Percentiles rank a stretch among this genome's conserved stretches.
Conservation (phyloP, 192 early-diverging fungal genomes). For the Coemansia sp. region DNA sequence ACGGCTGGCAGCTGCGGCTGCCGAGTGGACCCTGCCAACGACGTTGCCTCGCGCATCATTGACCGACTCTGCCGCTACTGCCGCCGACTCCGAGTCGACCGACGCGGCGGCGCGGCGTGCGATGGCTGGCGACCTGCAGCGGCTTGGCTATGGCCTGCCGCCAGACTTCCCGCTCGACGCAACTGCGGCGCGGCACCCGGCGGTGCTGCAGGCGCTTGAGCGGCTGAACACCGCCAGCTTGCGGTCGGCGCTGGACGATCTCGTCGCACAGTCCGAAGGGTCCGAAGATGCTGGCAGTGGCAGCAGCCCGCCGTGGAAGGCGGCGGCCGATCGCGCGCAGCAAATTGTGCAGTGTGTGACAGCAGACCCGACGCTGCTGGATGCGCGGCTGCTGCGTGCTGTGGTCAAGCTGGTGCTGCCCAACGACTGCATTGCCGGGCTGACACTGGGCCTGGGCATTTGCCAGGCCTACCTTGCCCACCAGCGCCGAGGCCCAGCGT, state of each 20-base stretch:
- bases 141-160: slow-evolving; percentile 48
- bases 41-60: slow-evolving; percentile 14
- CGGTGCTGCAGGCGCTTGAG: slow-evolving; percentile 51
- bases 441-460: slow-evolving; percentile 47
- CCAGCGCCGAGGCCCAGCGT: slow-evolving; percentile 9
- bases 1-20: slow-evolving; percentile 16
- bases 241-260: slow-evolving; percentile 32
- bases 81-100: not conserved
- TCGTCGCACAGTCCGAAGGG: slow-evolving; percentile 8
- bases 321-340: slow-evolving; percentile 28
- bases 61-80: slow-evolving; percentile 9
- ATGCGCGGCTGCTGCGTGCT: slow-evolving; percentile 35
- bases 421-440: slow-evolving; percentile 54
- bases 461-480: slow-evolving; percentile 42
- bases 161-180: slow-evolving; percentile 50
- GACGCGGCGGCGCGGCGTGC: slow-evolving; percentile 18
- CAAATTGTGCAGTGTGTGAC: slow-evolving; percentile 44
- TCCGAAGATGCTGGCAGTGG: not conserved
- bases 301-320: slow-evolving; percentile 32
- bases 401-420: slow-evolving; percentile 54
- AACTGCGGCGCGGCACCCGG: slow-evolving; percentile 28
- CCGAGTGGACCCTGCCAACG: slow-evolving; percentile 45
- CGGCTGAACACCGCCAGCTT: slow-evolving; percentile 46
- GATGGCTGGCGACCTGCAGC: slow-evolving; percentile 28
- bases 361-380: slow-evolving; percentile 40